These are phyloP conservation scores for Cordyceps tenuipes DNA, from an alignment of 2,329 filamentous ascomycete species.

Conservation along the genomic window DNA sequence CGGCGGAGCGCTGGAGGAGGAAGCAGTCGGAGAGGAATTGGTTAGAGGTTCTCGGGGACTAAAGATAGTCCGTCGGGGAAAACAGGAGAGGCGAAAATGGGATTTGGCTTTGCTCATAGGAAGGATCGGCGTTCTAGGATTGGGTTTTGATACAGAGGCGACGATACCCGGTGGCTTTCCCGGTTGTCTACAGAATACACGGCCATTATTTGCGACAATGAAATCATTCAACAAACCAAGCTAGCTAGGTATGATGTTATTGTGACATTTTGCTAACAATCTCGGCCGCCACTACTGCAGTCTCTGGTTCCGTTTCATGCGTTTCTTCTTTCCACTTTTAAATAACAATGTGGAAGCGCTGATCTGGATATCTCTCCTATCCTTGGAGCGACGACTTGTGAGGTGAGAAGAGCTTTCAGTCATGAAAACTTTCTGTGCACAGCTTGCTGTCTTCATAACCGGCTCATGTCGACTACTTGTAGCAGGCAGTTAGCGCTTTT, in stretches of 20 bases:
- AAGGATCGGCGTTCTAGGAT: not conserved
- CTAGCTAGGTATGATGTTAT: not conserved
- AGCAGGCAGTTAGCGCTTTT: no score
- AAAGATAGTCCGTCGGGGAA: constrained; percentile 2
- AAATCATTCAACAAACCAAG: not conserved
- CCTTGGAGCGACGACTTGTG: not conserved
- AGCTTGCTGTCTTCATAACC: no score
- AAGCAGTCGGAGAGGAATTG: constrained; percentile 42
- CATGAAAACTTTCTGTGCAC: not conserved
- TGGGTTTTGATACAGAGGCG: not conserved
- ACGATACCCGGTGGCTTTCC: not conserved
- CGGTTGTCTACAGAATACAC: not conserved
- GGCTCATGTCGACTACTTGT: no score
- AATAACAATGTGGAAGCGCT: not conserved
- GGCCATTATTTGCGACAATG: not conserved
- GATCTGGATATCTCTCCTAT: not conserved
- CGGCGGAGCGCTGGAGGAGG: constrained; percentile 41
- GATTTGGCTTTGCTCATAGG: not conserved
- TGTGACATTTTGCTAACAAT: not conserved
- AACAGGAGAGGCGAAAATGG: not conserved
- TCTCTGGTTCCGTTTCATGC: not conserved
- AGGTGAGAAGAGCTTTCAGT: not conserved
- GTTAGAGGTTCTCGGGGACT: constrained; percentile 28
- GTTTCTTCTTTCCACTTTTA: not conserved
- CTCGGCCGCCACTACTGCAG: not conserved